Percentiles rank a stretch among this genome's conserved stretches.
phyloP scores from a whole-genome alignment of 2,329 filamentous ascomycete genomes.

The Ceratocystis destructans region DNA sequence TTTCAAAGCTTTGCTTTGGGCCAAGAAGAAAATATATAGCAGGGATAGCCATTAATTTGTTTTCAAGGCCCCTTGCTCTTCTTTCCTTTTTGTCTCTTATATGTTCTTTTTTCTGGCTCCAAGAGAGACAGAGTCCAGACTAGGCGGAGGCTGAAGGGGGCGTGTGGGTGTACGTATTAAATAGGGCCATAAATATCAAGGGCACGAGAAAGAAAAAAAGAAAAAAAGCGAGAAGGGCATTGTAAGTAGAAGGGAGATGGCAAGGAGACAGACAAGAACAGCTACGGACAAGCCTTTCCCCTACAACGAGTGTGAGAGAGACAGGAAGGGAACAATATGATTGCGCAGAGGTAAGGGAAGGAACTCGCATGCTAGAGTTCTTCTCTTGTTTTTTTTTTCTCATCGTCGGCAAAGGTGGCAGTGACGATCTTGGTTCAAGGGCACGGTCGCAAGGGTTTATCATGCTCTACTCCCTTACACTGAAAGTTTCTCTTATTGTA shows the following conservation, averaged over 20 bases:
- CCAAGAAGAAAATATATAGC: not conserved
- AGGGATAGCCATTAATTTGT: not conserved
- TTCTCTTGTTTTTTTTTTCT: not conserved
- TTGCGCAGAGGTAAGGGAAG: not conserved
- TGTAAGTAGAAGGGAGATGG: too few relatives aligned
- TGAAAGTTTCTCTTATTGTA: not conserved
- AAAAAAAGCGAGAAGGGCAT: too few relatives aligned
- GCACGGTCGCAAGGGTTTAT: not conserved
- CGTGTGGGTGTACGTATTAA: not conserved
- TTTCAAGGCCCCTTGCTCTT: not conserved
- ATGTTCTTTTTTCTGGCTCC: not conserved
- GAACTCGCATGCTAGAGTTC: not conserved
- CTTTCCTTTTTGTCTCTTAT: not conserved
- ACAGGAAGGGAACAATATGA: not conserved
- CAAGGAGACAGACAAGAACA: too few relatives aligned
- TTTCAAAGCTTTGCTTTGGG: slow-evolving; percentile 4
- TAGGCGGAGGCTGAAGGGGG: not conserved
- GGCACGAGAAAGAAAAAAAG: too few relatives aligned
- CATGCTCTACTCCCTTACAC: not conserved
- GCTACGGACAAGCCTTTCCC: too few relatives aligned
- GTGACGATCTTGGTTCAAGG: slow-evolving; percentile 7
- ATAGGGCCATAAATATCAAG: too few relatives aligned
- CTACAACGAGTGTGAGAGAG: not conserved
- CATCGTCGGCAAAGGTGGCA: not conserved
- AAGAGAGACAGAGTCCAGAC: not conserved